Evolutionary conservation across 257 asterid genomes (phyloP).

Genomic region (Jacaranda mimosifolia): DNA sequence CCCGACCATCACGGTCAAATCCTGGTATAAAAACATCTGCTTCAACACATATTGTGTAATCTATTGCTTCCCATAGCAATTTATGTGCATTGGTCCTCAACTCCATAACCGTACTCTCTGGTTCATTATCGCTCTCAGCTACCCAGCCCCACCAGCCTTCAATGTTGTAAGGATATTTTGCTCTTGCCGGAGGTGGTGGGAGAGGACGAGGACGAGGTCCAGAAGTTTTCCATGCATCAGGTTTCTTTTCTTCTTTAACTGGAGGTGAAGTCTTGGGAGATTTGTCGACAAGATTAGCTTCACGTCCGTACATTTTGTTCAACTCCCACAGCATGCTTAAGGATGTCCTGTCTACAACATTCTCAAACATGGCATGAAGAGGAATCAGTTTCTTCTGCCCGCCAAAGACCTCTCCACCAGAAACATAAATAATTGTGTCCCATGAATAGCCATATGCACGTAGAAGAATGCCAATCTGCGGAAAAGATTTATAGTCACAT

Average conservation of each 20-base stretch:
- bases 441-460: conserved; percentile 91
- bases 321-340: conserved; percentile 78
- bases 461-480: conserved; percentile 92
- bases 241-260: conserved; percentile 55
- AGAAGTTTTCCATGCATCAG: conserved; percentile 60
- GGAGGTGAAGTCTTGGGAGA: conserved; percentile 55
- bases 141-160: conserved; percentile 99
- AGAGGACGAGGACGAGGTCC: conserved; percentile 95
- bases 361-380: conserved; percentile 93
- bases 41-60: conserved; percentile 79
- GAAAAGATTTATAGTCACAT: conserved; percentile 9
- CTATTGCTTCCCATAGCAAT: conserved; percentile 94
- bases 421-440: conserved; percentile 82
- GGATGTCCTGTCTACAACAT: conserved; percentile 91
- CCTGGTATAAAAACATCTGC: conserved; percentile 92
- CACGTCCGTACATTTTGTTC: conserved; percentile 83
- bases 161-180: conserved; percentile 80
- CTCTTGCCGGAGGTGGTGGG: conserved; percentile 93
- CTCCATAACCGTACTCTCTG: conserved; percentile 93
- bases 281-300: conserved; percentile 75
- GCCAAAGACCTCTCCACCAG: conserved; percentile 97
- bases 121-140: conserved; percentile 96
- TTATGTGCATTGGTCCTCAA: conserved; percentile 91
- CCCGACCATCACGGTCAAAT: conserved; percentile 93
- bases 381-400: conserved; percentile 96